Percentiles rank a stretch among this genome's conserved stretches.
Evolutionary conservation across 78 protist species (phyloP).

Genomic region (Monocercomonoides exilis): DNA sequence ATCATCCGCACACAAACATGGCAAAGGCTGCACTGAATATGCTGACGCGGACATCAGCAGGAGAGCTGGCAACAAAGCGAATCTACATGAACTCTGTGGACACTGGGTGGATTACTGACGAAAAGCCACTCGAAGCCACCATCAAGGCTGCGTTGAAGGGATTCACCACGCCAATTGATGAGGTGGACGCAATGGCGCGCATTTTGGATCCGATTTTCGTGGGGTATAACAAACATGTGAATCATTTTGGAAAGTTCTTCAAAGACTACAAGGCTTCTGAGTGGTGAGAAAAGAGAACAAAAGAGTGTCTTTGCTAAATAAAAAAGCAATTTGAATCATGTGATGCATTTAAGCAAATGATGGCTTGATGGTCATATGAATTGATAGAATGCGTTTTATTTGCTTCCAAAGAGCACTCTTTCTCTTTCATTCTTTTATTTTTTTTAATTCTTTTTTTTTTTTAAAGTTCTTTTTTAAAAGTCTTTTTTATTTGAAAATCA

Average conservation of each 20-base stretch:
- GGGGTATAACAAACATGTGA: constrained; percentile 5
- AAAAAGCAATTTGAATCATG: too few relatives aligned
- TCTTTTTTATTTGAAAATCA: too few relatives aligned
- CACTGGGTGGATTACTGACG: constrained; percentile 17
- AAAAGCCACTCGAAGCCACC: neutral
- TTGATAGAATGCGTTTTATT: too few relatives aligned
- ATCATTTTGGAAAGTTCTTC: constrained; percentile 13
- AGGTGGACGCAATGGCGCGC: constrained; percentile 47
- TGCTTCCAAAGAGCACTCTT: too few relatives aligned
- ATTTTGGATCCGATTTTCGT: constrained; percentile 67
- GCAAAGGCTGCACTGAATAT: constrained; percentile 12
- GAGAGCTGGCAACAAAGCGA: neutral
- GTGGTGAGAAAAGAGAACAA: too few relatives aligned
- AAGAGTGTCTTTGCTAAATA: too few relatives aligned
- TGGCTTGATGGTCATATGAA: too few relatives aligned
- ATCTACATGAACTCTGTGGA: constrained; percentile 13
- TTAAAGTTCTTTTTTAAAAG: too few relatives aligned
- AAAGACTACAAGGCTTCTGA: constrained; percentile 38
- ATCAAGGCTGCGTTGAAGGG: neutral
- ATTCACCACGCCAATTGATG: constrained; percentile 10
- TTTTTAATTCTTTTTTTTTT: too few relatives aligned
- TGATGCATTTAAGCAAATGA: too few relatives aligned
- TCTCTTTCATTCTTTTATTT: too few relatives aligned
- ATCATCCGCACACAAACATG: constrained; percentile 20
- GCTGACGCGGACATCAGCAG: constrained; percentile 11